These are phyloP conservation scores for Fusarium sp. DNA, from an alignment of 2,329 filamentous ascomycete genomes.

Conservation along the genomic window DNA sequence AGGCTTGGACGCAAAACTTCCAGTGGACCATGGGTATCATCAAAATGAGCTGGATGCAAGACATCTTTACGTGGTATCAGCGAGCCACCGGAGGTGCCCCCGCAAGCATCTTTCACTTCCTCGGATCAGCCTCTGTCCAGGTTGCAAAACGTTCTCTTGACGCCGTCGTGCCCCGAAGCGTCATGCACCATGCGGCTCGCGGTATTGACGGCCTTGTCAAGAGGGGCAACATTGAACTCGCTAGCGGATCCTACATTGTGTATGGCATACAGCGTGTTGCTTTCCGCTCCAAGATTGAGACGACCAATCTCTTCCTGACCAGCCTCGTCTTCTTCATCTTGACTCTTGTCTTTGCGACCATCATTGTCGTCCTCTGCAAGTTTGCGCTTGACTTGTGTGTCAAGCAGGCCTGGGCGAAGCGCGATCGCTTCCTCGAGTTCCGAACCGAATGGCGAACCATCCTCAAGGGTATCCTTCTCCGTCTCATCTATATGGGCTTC, in stretches of 20 bases:
- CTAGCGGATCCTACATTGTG: constrained; percentile 70
- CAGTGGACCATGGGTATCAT: constrained; percentile 99
- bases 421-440: constrained; percentile 91
- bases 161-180: constrained; percentile 47
- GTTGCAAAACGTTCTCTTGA: constrained; percentile 73
- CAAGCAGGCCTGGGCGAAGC: constrained; percentile 81
- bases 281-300: constrained; percentile 87
- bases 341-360: constrained; percentile 79
- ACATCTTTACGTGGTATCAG: constrained; percentile 94
- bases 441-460: constrained; percentile 93
- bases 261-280: constrained; percentile 90
- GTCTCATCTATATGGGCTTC: constrained; percentile 88
- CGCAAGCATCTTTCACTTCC: constrained; percentile 79
- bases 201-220: constrained; percentile 63
- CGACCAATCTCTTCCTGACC: constrained; percentile 93
- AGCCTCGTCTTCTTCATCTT: constrained; percentile 89
- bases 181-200: constrained; percentile 63
- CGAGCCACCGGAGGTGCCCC: constrained; percentile 90
- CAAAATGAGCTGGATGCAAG: constrained; percentile 83
- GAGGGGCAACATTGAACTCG: constrained; percentile 65
- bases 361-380: constrained; percentile 84
- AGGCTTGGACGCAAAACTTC: constrained; percentile 96
- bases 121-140: constrained; percentile 82
- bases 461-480: constrained; percentile 92
- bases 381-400: constrained; percentile 79